Evolutionary conservation across 345 rosid species (phyloP), one percentile per base, ranked within the genome.

Genomic region (Combretum micranthum): DNA sequence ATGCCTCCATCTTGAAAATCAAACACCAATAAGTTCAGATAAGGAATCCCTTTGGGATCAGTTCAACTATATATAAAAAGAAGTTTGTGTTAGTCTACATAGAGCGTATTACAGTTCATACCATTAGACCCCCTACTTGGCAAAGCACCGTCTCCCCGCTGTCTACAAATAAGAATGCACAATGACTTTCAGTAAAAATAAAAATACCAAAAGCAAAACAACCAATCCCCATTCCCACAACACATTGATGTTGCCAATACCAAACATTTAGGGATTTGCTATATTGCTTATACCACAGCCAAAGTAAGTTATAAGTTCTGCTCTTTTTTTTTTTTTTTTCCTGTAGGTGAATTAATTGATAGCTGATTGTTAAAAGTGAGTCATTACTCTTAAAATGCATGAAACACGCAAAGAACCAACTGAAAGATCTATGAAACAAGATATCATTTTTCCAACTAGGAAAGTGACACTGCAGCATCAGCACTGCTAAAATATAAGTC

Each of bases 1-100:
- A 93, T 66, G 68, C 52, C 80, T 66, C 58, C 61, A 78, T 79
- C 97, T 93, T 75, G 52, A 59, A 57, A 57, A 50, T 62, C 58
- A 48, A 62, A 25, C 59, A 63, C 23, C 23, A 53, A 44, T 16
- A 14, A 48, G 55, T 47, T 22, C 39, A 66, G 69, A 74, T 65
- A 57, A 55, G 23, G 53, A 71, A 68, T 26, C 37, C 53, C 69
- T 66, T 53, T 49, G 64, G 56, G 55, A 62, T 42, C 5, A 12
- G 46, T 60, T 72, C 52, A 60, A 61, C 55, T 14, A 15, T 55
- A 42, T 63, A 3, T 9, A 52, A 25, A 64, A 42, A 47, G 47
- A 56, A 70, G 44, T 16, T 26, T 32, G 42, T 50, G 2, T 17
- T 15, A 43, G 15, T 44, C 20, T 23, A 51, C 20, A 20, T 4